Percentiles rank a stretch among this genome's conserved stretches.
Evolutionary conservation across 208 protist genomes (phyloP).

Genomic region (Angomonas desouzai): DNA sequence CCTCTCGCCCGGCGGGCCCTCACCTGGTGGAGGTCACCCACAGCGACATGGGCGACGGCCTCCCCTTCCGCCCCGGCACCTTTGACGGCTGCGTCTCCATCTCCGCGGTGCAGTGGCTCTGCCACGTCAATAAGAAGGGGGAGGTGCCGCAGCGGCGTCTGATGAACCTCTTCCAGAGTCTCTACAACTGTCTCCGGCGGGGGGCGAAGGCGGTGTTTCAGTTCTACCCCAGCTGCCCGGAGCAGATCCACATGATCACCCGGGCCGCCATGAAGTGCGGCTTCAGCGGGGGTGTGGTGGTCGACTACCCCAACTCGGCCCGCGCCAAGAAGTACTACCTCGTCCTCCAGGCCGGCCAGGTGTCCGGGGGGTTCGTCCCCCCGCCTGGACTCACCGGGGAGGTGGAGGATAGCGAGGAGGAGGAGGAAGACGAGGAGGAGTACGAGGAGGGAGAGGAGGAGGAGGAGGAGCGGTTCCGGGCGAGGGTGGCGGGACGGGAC

Average conservation of each 20-base stretch:
- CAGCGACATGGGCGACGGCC: constrained; percentile 94
- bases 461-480: constrained; percentile 25
- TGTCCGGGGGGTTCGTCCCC: constrained; percentile 62
- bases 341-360: constrained; percentile 87
- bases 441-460: constrained; percentile 24
- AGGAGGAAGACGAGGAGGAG: constrained; percentile 40
- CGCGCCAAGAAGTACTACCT: constrained; percentile 97
- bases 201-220: constrained; percentile 95
- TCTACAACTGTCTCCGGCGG: constrained; percentile 94
- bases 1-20: constrained; percentile 20
- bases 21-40: constrained; percentile 84
- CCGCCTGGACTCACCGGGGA: constrained; percentile 36
- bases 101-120: constrained; percentile 99
- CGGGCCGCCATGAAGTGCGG: constrained; percentile 95
- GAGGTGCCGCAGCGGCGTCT: constrained; percentile 94
- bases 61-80: constrained; percentile 94
- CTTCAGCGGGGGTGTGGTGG: constrained; percentile 97
- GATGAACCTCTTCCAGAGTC: constrained; percentile 94
- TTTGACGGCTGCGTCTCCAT: constrained; percentile 99
- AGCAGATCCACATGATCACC: constrained; percentile 97
- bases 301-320: constrained; percentile 98
- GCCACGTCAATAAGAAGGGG: constrained; percentile 93
- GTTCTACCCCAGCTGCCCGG: constrained; percentile 95
- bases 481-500: constrained; percentile 41
- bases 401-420: constrained; percentile 31